Evolutionary conservation across 352 stramenopile genomes (phyloP).

Genomic region (Phytophthora podocarpi): DNA sequence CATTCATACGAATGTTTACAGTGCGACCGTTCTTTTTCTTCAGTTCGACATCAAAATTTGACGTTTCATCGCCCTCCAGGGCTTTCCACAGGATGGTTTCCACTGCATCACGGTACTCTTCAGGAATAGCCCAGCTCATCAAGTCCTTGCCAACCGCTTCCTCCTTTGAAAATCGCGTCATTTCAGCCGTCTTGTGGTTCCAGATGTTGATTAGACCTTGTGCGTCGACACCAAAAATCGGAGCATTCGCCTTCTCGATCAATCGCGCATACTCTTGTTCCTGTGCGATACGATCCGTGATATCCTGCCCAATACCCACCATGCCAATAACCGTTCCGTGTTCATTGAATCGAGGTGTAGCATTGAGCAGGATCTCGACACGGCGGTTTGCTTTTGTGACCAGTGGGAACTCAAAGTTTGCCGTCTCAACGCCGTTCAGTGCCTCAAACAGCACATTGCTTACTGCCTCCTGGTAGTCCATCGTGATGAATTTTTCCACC

Average conservation of each 20-base stretch:
- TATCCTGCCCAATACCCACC: constrained; percentile 89
- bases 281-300: constrained; percentile 76
- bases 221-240: constrained; percentile 89
- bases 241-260: constrained; percentile 91
- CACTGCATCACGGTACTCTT: constrained; percentile 58
- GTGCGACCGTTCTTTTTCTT: constrained; percentile 69
- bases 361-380: constrained; percentile 88
- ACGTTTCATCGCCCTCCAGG: constrained; percentile 65
- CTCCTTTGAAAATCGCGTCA: constrained; percentile 87
- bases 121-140: constrained; percentile 60
- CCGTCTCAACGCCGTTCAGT: constrained; percentile 60
- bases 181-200: constrained; percentile 91
- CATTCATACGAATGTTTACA: constrained; percentile 76
- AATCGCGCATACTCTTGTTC: constrained; percentile 82
- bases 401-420: constrained; percentile 88
- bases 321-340: constrained; percentile 83
- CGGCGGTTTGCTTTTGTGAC: constrained; percentile 81
- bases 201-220: constrained; percentile 87
- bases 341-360: constrained; percentile 86
- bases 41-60: constrained; percentile 86
- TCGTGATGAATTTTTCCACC: constrained; percentile 91
- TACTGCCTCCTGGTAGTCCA: constrained; percentile 74
- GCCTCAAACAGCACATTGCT: constrained; percentile 64
- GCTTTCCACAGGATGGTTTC: constrained; percentile 61
- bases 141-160: constrained; percentile 90